Base-by-base conservation (phyloP, 1,284 basidiomycete genomes). In the Mycocalia duriaeana region DNA sequence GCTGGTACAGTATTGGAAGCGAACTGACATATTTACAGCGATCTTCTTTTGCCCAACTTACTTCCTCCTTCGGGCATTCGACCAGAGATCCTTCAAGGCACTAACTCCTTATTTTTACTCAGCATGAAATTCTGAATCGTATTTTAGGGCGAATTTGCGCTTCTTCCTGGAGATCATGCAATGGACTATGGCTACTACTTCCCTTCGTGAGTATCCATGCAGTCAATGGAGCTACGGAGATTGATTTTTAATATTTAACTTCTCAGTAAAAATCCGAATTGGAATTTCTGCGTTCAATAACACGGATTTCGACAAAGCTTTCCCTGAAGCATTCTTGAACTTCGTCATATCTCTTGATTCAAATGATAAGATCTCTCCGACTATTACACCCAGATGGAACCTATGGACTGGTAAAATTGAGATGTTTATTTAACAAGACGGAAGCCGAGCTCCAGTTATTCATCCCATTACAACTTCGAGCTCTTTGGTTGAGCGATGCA, bases 41-140 rank as follows among this genome's bases (percentile, higher is more conserved):
- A 63, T 66, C 20, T 61, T 68, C 44, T 57, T 68, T 7, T 71
- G 66, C 45, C 67, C 69, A 2, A 61, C 65, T 1, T 66, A 66
- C 49, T 58, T 48, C 38, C 31, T 65, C 2, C 53, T 65, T 23
- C 34, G 52, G 3, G 62, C 66, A 0, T 68, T 67, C 52, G 39
- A 39, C 1, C 54, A 53, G 1, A 46, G 35, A 1, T 52, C 58
- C 0, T 68, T 60, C 54, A 68, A 67, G 56, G 67, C 64, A 39
- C 23, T 49, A 35, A n/a, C 11, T 19, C 24, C 14, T 9, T 11
- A 41, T 13, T 9, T 14, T 22, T 20, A 4, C 11, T 7, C 9
- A 11, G 6, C 4, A 23, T 7, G 8, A 14, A 31, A 14, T 14
- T 19, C n/a, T 7, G 13, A 13, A 14, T 25, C 31, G 6, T 24